Evolutionary conservation across 1,284 basidiomycete genomes (phyloP), one percentile per base, ranked within the genome.

Genomic region (Irpex sp.): DNA sequence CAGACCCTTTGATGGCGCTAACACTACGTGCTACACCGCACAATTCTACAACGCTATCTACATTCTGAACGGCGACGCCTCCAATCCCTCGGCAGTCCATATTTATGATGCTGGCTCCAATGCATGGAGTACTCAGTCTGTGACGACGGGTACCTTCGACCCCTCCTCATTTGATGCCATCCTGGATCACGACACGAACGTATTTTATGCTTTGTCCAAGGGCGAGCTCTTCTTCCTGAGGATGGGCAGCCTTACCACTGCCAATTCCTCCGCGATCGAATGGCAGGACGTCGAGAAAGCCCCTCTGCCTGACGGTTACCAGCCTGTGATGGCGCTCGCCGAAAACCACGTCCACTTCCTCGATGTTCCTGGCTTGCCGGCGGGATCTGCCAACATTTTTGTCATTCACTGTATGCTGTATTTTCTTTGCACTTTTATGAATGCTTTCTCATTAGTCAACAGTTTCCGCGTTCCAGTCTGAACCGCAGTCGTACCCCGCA

Each of bases 141-240:
- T 82, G 19, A 81, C 76, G 5, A 66, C 79, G 0, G 82, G 81
- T 64, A 74, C 69, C 49, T 86, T 90, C 69, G 83, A 91, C 72
- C 79, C 82, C 2, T 71, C 78, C 0, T 79, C 79, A 36, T 87
- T 84, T 68, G 77, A 76, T 33, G 80, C 90, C 33, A 86, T 95
- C 65, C 83, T 95, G 47, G 94, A 96, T 76, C 93, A 95, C 69
- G 93, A 95, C 75, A 95, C 93, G 59, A 94, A 94, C 65, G 84
- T 89, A 64, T 88, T 95, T 78, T 89, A 90, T 71, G 87, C 86
- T 1, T 74, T 90, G 62, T 87, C 86, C 6, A 75, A 83, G 1
- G 82, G 80, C 53, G 83, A 82, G 63, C 64, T 92, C 19, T 93
- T 79, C 71, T 82, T 82, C 65, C 79, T 94, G 43, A 83, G 93